Conservation (phyloP, 2,329 filamentous ascomycete species). For the Curvularia verruculosa region DNA sequence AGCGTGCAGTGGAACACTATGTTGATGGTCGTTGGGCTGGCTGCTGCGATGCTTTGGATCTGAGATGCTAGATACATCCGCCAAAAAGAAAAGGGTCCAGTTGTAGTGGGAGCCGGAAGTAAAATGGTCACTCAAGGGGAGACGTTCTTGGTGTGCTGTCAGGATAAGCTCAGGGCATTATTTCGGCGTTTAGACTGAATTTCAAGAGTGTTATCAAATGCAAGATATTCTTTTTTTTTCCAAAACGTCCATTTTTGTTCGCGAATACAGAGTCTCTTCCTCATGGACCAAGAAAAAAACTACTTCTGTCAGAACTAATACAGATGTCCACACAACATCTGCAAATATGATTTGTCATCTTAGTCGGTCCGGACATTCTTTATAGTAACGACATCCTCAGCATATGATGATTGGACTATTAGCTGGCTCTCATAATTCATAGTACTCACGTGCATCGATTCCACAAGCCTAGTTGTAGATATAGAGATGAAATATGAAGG, state of each 20-base stretch:
- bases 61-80: not conserved
- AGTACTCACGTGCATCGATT: not conserved
- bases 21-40: not conserved
- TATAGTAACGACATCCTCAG: not conserved
- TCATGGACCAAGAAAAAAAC: too few relatives aligned
- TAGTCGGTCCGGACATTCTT: too few relatives aligned
- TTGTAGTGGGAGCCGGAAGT: not conserved
- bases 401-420: not conserved
- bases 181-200: not conserved
- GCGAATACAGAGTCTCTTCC: not conserved
- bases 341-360: too few relatives aligned
- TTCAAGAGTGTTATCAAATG: not conserved
- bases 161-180: not conserved
- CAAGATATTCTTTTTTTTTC: not conserved
- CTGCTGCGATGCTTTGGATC: not conserved
- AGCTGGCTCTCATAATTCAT: not conserved
- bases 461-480: not conserved
- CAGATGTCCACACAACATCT: too few relatives aligned
- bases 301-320: too few relatives aligned
- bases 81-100: not conserved
- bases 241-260: not conserved
- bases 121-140: not conserved
- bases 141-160: not conserved
- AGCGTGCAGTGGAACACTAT: not conserved
- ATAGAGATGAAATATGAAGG: not conserved